Base-by-base conservation (phyloP, 2,329 filamentous ascomycete species). In the Chrysoporthe cubensis region DNA sequence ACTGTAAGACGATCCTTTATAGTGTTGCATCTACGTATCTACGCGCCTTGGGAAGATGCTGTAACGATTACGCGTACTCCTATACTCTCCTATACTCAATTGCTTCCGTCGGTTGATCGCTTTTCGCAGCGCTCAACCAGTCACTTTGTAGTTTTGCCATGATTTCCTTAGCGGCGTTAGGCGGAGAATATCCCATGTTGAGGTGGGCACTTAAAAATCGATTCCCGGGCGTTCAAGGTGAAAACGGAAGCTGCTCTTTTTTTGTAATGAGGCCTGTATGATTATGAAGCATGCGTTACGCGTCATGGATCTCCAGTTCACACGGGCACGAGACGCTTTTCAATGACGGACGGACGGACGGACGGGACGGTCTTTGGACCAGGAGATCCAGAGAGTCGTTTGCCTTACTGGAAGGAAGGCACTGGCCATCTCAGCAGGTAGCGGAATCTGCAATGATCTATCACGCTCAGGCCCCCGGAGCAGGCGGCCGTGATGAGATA, bases 271-370 rank as follows among this genome's bases (percentile, higher is more conserved):
- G 32, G 26, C 26, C 57, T 66, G 59, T 64, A 64, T 48, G 64
- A 69, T 66, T 61, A 66, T 21, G 67, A 68, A 65, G 66, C 58
- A 68, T 68, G 67, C 46, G 14, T 61, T 56, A 66, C 14, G 56
- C 54, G 42, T 66, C 26, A 54, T 54, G 32, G 26, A 13, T 13
- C 50, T 32, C 50, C 50, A 21, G 26, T 16, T 16, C 5, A 54
- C 5, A 34, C 13, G 32, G 50, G 50, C 50, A 54, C 13, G 2
- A 54, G 26, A 32, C 32, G 32, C 50, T 26, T 54, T 21, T 32
- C 7, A 26, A 52, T 13, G 9, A 32, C 11, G 21, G 13, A 34
- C 50, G 32, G 50, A 54, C 4, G 50, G 26, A 34, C 21, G 26
- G 48, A 52, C 4, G 11, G 50, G 50, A 54, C 26, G 16, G 6